phyloP scores from a whole-genome alignment of 352 stramenopile species.

The Ophiocytium majus region DNA sequence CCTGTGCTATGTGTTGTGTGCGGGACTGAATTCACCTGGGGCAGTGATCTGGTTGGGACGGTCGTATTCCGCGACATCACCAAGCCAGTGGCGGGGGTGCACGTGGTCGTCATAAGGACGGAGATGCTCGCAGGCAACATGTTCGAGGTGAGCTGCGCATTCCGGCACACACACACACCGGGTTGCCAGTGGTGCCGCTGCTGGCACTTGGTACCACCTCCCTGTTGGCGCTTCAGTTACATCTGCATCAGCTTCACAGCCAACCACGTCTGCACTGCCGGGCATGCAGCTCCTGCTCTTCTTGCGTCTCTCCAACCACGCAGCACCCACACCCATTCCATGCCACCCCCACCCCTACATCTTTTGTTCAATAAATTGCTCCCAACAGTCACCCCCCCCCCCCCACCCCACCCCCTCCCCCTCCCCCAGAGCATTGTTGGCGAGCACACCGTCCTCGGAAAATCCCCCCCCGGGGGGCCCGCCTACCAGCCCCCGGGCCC shows the following conservation, averaged over 20 bases:
- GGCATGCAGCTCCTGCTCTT: background rate
- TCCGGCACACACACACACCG: background rate
- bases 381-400: background rate
- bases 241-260: background rate
- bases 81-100: background rate
- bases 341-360: background rate
- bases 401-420: background rate
- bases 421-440: background rate
- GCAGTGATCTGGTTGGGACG: background rate
- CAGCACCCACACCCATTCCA: background rate
- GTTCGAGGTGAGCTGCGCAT: background rate
- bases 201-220: background rate
- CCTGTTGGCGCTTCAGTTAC: background rate
- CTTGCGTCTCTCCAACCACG: background rate
- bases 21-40: no score
- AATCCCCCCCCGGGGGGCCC: background rate
- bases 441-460: background rate
- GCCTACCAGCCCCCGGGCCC: background rate
- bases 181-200: background rate
- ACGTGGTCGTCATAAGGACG: constrained; percentile 8
- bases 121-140: background rate
- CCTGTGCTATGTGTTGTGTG: no score
- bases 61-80: background rate
- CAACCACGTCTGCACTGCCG: background rate
- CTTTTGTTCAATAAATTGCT: constrained; percentile 1